Evolutionary conservation across 495 filamentous ascomycete species (phyloP), one percentile per base, ranked within the genome.

Genomic region (Gamarada debralockiae): DNA sequence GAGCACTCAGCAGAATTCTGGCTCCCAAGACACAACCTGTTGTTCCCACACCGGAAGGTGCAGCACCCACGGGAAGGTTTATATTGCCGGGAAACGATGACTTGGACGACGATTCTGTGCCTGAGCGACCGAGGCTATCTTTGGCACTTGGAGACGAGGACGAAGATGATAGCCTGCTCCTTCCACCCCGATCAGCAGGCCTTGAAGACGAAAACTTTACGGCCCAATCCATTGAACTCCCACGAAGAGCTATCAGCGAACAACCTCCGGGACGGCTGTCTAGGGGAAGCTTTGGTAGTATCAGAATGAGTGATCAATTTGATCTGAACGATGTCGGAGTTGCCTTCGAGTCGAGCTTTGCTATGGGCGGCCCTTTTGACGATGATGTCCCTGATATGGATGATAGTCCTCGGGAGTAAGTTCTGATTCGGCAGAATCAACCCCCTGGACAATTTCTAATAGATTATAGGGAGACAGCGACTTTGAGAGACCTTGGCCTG

Each of bases 171-270:
- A 71, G 73, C 5, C 66, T 77, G 27, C 70, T 82, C 45, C 72
- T 74, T 15, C 82, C 86, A 8, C 85, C 87, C 37, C 74, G 75
- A 49, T 85, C 83, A 43, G 70, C 81, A 33, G 74, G 78, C 5
- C 67, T 88, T 33, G 86, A 86, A 24, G 84, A 87, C 25, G 84
- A 86, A 27, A 82, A 88, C 56, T 74, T 79, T 31, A 90, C 87
- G 1, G 71, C 79, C 42, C 75, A 73, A 52, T 87, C 85, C 18
- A 75, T 92, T 27, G 89, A 92, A 66, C 71, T 86, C 40, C 78
- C 83, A 9, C 72, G 85, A 46, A 71, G 85, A 49, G 85, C 80
- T 17, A 56, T 72, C 9, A 77, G 68, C 42, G 82, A 87, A 54
- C 70, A 75, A 45, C 72, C 68, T 6, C 70, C 68, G 22, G 55